A percentile compares a stretch with the other conserved stretches of the same genome.
Evolutionary conservation across 2,329 filamentous ascomycete species (phyloP).

Genomic region (Xylaria sp.): DNA sequence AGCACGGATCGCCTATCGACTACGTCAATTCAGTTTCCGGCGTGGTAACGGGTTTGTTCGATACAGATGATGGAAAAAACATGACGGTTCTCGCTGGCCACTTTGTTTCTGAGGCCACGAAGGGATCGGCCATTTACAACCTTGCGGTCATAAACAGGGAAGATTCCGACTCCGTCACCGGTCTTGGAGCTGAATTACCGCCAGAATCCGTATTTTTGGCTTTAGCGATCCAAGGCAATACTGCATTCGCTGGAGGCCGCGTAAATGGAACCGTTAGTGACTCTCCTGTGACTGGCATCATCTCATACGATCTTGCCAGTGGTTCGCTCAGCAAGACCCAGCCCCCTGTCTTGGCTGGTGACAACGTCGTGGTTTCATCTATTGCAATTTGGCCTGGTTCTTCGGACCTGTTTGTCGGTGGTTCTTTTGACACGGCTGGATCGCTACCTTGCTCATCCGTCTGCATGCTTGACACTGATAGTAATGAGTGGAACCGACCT

Average conservation of each 20-base stretch:
- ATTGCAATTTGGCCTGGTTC: slow-evolving; percentile 68
- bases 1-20: slow-evolving; percentile 42
- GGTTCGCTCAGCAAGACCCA: slow-evolving; percentile 60
- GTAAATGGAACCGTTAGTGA: slow-evolving; percentile 66
- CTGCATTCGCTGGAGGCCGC: slow-evolving; percentile 76
- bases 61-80: slow-evolving; percentile 64
- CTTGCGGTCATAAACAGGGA: slow-evolving; percentile 75
- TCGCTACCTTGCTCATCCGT: slow-evolving; percentile 75
- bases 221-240: slow-evolving; percentile 60
- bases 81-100: slow-evolving; percentile 84
- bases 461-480: slow-evolving; percentile 69
- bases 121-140: slow-evolving; percentile 71
- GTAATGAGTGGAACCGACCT: slow-evolving; percentile 73
- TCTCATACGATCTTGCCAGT: slow-evolving; percentile 70
- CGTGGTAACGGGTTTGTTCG: slow-evolving; percentile 74
- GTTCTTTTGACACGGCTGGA: slow-evolving; percentile 77
- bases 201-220: slow-evolving; percentile 69
- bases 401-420: slow-evolving; percentile 76
- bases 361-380: slow-evolving; percentile 65
- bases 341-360: slow-evolving; percentile 68
- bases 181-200: slow-evolving; percentile 62
- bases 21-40: slow-evolving; percentile 48
- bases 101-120: slow-evolving; percentile 65
- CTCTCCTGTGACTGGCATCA: slow-evolving; percentile 62
- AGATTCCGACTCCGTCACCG: slow-evolving; percentile 60